Base-by-base conservation (phyloP, 495 filamentous ascomycete genomes). In the Oleoguttula mirabilis region DNA sequence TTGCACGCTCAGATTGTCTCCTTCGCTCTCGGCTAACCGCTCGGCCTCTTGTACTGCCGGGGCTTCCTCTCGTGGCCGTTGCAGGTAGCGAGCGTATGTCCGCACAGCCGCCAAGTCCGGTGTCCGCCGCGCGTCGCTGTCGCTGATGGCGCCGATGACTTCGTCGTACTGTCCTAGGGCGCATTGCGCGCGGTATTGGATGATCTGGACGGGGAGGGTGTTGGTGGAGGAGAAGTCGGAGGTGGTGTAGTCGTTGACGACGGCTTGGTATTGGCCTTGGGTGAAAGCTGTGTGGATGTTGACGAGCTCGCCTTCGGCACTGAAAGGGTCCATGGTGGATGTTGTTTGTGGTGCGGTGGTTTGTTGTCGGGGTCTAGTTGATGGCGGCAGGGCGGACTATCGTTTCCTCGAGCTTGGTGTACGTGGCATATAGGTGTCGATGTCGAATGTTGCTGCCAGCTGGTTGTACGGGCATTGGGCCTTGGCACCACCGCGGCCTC, bases 221-320 rank as follows among this genome's bases (percentile, higher is more conserved):
- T 95, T 94, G 54, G 80, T 73, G 44, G 78, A 21, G 39, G 83
- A 85, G 45, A 95, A 76, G 32, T 77, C 64, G 4, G 79, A 71
- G 20, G 75, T 77, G 62, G 85, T 77, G 64, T 82, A 87, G 65
- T 86, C 79, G 43, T 30, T 41, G 63, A 88, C 60, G 49, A 90
- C 86, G 42, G 74, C 66, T 39, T 79, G 67, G 73, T 84, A 94
- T 66, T 88, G 84, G 58, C 83, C 84, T 59, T 87, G 82, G 71
- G 90, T 82, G 75, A 94, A 95, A 68, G 83, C 75, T 66, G 81
- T 93, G 74, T 90, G 84, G 60, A 95, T 79, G 69, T 88, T 93
- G 61, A 94, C 77, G 52, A 98, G 77, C 67, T 98, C 90, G 69
- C 85, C 86, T 69, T 95, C 90, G 52, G 83, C 73, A 16, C 85